Base-by-base conservation (phyloP, 1,139 yeast species). In the Candida labiduridarum region DNA sequence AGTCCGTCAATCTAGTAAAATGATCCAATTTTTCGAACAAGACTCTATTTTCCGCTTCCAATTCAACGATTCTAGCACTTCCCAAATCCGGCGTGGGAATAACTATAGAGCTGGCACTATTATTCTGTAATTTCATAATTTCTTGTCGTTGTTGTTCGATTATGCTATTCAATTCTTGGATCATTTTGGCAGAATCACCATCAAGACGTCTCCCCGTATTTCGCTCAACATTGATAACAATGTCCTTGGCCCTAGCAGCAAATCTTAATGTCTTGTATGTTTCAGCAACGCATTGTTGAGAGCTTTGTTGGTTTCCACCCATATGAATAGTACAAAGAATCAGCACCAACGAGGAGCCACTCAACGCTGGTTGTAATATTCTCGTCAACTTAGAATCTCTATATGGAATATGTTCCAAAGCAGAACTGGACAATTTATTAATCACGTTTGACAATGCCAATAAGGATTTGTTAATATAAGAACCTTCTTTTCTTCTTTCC, bases 231-330 rank as follows among this genome's bases (percentile, higher is more conserved):
- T 77, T 79, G 56, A 91, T 79, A 10, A 84, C 78, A 47, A 91
- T 84, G 64, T 91, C 91, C 62, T 91, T 92, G 0, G 98, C 98
- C 53, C 97, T 76, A 0, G 96, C 90, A 0, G 97, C 98, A 72
- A 92, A 94, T 50, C 98, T 72, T 34, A 94, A 74, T 0, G 98
- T 92, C 61, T 90, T 90, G 46, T 86, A 77, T 0, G 98, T 90
- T 63, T 94, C 98, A 0, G 89, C 79, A 14, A 80, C 72, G 3
- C 86, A 79, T 43, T 71, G 77, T 10, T 46, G 47, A 16, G 76
- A 76, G 51, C 63, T 72, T 18, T 47, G 46, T 9, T 54, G 49
- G 9, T 62, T 57, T 5, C 75, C 64, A 2, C 86, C 83, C 54
- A 88, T 73, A 60, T 85, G 87, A 19, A 92, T 84, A 0, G 98